Evolutionary conservation across 139 green algal genomes (phyloP).

Genomic region (Mesotaenium endlicherianum): DNA sequence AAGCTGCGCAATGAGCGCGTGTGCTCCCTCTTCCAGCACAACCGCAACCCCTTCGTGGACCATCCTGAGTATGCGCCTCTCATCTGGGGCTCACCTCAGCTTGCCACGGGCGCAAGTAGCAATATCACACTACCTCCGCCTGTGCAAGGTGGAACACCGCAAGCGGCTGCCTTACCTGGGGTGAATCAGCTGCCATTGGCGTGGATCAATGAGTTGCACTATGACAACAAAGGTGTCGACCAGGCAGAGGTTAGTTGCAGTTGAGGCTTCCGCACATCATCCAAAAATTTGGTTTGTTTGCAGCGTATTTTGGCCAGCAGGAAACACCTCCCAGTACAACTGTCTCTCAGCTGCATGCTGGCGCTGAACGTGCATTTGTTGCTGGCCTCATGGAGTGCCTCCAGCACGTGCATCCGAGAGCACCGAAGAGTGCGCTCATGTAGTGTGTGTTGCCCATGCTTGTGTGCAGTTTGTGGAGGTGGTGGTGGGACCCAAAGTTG

Average conservation of each 20-base stretch:
- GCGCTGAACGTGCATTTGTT: too few relatives aligned
- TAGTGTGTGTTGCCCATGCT: too few relatives aligned
- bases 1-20: slow-evolving; percentile 33
- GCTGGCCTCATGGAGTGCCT: too few relatives aligned
- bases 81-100: neutral
- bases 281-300: too few relatives aligned
- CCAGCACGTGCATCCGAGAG: too few relatives aligned
- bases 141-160: too few relatives aligned
- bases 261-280: too few relatives aligned
- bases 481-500: neutral
- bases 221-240: slow-evolving; percentile 36
- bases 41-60: slow-evolving; percentile 50
- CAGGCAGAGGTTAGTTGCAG: slow-evolving; percentile 36
- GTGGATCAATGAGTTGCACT: slow-evolving; percentile 49
- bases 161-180: neutral
- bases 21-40: slow-evolving; percentile 46
- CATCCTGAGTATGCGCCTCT: slow-evolving; percentile 31
- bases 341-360: too few relatives aligned
- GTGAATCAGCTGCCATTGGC: slow-evolving; percentile 1
- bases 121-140: neutral
- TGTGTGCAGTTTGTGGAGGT: slow-evolving; percentile 38
- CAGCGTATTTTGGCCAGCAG: too few relatives aligned
- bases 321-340: too few relatives aligned
- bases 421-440: too few relatives aligned
- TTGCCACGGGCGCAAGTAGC: too few relatives aligned